Evolutionary conservation across 148 eudicot genomes (phyloP), one percentile per base, ranked within the genome.

Genomic region (Tetragonia tetragonoides): DNA sequence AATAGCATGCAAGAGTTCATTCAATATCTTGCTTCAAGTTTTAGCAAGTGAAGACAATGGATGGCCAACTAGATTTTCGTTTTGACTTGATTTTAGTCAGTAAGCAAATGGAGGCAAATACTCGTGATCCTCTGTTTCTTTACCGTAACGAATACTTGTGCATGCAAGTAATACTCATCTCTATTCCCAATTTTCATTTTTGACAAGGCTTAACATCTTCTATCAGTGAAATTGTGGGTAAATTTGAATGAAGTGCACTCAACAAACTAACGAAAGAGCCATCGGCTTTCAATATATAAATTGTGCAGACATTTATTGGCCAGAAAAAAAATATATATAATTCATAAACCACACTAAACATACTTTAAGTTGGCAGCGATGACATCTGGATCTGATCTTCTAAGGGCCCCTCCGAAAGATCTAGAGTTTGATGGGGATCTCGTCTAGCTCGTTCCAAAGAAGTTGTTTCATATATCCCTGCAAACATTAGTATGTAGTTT

Each of bases 401-500:
- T 56, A 90, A 89, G 66, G 89, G 82, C 68, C 86, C 94, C 63
- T 89, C 86, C 11, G 90, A 83, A 68, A 80, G 76, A 81, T 88
- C 91, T 57, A 87, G 75, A 71, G 81, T 84, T 77, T 83, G 88
- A 77, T 86, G 78, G 60, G 92, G 80, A 85, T 90, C 94, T 85
- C 86, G 88, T 84, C 79, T 87, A 41, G 65, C 70, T 80, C 86
- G 94, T 38, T 90, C 99, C 87, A 95, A 81, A 41, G 99, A 85
- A 77, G 97, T 95, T 61, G 97, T 97, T 86, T 95, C 94, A 84
- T 93, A 83, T 82, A 91, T 95, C 64, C 99, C 99, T 95, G 84
- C 76, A 87, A 81, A 70, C 37, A 79, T 37, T n/a, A 41, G 64
- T 51, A 53, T 39, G 53, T 56, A 54, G 61, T 59, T 64, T 24